Evolutionary conservation across 371 early-diverging fungal genomes (phyloP).

Genomic region (Zopfochytrium polystomum): DNA sequence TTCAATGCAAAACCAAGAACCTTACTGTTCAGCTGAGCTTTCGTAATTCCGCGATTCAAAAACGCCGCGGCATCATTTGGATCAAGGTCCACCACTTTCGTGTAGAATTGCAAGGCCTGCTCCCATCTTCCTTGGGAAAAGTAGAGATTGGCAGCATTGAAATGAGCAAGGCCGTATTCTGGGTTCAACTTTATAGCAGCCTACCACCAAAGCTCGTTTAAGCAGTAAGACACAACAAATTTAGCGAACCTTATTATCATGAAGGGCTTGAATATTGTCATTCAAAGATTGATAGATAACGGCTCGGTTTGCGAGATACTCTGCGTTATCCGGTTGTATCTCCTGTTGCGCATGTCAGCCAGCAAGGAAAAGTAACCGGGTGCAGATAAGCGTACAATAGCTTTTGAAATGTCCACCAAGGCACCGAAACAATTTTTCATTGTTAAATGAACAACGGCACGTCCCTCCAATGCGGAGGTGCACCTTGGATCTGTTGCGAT

Average conservation of each 20-base stretch:
- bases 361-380: background rate
- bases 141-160: slow-evolving; percentile 50
- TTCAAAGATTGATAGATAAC: slow-evolving; percentile 45
- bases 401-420: slow-evolving; percentile 48
- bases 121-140: slow-evolving; percentile 46
- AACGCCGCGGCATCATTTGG: slow-evolving; percentile 29
- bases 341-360: slow-evolving; percentile 21
- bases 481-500: slow-evolving; percentile 41
- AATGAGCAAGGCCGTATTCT: slow-evolving; percentile 40
- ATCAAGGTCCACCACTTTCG: slow-evolving; percentile 26
- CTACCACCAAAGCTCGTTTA: slow-evolving; percentile 18
- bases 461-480: slow-evolving; percentile 49
- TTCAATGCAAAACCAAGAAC: background rate
- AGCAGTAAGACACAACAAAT: background rate
- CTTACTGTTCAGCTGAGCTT: slow-evolving; percentile 37
- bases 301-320: slow-evolving; percentile 49
- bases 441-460: slow-evolving; percentile 40
- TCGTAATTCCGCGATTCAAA: slow-evolving; percentile 47
- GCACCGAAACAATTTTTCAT: slow-evolving; percentile 48
- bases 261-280: slow-evolving; percentile 43
- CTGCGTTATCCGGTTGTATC: slow-evolving; percentile 38
- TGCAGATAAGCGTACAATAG: slow-evolving; percentile 32
- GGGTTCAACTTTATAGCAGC: slow-evolving; percentile 39
- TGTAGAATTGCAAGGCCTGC: slow-evolving; percentile 34
- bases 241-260: slow-evolving; percentile 42